Evolutionary conservation across 768 basidiomycete genomes (phyloP).

Genomic region (Mycena leptocephala): DNA sequence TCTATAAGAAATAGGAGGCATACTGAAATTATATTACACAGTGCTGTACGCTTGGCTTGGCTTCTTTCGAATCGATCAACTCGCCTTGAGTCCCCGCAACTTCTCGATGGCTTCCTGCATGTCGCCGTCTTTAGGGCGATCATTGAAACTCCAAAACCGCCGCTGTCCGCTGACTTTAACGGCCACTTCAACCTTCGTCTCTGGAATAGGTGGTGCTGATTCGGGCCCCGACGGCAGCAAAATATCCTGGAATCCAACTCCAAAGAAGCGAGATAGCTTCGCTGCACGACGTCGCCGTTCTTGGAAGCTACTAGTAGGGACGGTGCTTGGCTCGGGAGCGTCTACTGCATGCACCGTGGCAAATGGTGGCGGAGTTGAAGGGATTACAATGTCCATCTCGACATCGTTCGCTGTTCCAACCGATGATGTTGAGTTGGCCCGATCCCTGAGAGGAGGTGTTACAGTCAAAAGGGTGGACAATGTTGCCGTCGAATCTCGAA

Average conservation of each 20-base stretch:
- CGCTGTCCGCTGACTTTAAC: constrained; percentile 57
- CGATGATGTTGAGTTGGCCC: constrained; percentile 30
- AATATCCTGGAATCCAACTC: constrained; percentile 66
- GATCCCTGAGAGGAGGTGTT: constrained; percentile 24
- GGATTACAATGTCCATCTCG: background rate
- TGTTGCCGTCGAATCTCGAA: constrained; percentile 41
- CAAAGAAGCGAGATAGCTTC: constrained; percentile 73
- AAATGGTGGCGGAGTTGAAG: constrained; percentile 26
- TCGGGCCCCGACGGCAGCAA: constrained; percentile 38
- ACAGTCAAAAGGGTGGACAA: background rate
- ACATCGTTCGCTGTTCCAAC: constrained; percentile 7
- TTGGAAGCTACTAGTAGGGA: constrained; percentile 33
- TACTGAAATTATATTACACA: constrained; percentile 33
- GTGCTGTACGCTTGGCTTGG: background rate
- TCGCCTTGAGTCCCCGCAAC: constrained; percentile 60
- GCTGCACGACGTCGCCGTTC: constrained; percentile 64
- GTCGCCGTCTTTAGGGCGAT: constrained; percentile 53
- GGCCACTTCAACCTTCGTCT: constrained; percentile 49
- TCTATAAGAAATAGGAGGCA: constrained; percentile 21
- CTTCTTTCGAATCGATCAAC: constrained; percentile 29
- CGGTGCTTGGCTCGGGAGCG: constrained; percentile 6
- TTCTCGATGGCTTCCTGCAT: constrained; percentile 61
- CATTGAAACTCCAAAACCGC: constrained; percentile 54
- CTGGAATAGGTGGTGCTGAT: background rate
- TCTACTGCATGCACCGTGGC: constrained; percentile 16